Conservation (phyloP, 345 rosid genomes). For the Salix exigua region DNA sequence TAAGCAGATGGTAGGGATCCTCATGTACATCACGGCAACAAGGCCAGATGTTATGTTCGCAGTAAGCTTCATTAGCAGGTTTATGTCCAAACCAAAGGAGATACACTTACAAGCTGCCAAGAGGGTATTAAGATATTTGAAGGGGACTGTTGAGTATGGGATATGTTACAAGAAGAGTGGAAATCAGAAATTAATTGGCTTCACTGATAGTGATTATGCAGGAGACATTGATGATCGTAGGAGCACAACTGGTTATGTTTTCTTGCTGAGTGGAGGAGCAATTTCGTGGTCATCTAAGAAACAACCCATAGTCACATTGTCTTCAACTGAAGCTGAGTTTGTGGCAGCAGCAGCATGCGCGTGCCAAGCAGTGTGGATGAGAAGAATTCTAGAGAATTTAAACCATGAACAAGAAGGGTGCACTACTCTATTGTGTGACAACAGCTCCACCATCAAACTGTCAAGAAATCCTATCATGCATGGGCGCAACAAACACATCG, state of each 20-base stretch:
- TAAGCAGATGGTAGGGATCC: too few species aligned
- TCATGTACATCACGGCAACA: too few species aligned
- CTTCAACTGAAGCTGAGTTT: neutral
- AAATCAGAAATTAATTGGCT: too few species aligned
- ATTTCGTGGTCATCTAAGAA: neutral
- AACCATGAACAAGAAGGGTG: neutral
- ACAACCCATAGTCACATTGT: neutral
- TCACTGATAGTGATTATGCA: too few species aligned
- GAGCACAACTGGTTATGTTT: neutral
- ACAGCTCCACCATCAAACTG: neutral
- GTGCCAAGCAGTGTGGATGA: neutral
- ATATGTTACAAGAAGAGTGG: too few species aligned
- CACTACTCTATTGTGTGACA: neutral
- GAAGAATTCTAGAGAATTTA: neutral
- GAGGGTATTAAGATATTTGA: too few species aligned
- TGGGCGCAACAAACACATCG: neutral
- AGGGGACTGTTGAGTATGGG: too few species aligned
- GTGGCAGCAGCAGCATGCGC: neutral
- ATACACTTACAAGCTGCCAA: too few species aligned
- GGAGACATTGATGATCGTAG: too few species aligned
- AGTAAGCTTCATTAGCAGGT: too few species aligned
- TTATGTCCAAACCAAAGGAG: too few species aligned
- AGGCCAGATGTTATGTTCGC: too few species aligned
- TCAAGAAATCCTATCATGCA: neutral
- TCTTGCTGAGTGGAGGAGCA: neutral